Conservation (phyloP, 208 protist species). For the Leishmania major region DNA sequence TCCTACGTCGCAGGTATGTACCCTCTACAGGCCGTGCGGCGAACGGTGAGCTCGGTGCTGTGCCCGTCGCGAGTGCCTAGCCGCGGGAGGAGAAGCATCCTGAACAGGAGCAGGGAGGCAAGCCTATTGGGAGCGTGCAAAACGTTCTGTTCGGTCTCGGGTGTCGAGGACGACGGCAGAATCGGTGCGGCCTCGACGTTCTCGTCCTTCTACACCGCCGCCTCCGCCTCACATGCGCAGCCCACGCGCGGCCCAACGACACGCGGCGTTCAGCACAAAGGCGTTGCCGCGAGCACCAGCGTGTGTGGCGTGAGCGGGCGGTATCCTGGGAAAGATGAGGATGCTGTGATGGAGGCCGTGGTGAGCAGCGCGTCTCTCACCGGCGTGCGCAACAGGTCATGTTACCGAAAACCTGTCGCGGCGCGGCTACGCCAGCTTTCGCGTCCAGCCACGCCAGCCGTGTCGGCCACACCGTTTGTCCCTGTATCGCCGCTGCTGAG, state of each 20-base stretch:
- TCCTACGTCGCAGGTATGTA: constrained; percentile 30
- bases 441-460: not conserved
- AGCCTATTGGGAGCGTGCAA: not conserved
- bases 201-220: not conserved
- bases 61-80: not conserved
- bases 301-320: not conserved
- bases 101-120: not conserved
- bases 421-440: not conserved
- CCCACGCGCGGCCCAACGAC: not conserved
- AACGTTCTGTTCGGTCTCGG: not conserved
- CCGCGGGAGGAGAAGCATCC: not conserved
- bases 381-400: not conserved
- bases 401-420: not conserved
- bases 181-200: not conserved
- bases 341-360: not conserved
- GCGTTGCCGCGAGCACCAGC: not conserved
- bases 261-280: not conserved
- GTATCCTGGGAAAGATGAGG: not conserved
- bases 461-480: not conserved
- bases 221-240: not conserved
- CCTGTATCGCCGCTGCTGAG: not conserved
- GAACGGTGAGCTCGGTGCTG: constrained; percentile 13
- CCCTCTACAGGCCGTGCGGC: constrained; percentile 21
- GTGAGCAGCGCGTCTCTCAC: not conserved
- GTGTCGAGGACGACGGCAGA: not conserved